A percentile compares a stretch with the other conserved stretches of the same genome.
Conservation (phyloP, 31 red algal genomes). For the Odonthalia washingtoniensis region DNA sequence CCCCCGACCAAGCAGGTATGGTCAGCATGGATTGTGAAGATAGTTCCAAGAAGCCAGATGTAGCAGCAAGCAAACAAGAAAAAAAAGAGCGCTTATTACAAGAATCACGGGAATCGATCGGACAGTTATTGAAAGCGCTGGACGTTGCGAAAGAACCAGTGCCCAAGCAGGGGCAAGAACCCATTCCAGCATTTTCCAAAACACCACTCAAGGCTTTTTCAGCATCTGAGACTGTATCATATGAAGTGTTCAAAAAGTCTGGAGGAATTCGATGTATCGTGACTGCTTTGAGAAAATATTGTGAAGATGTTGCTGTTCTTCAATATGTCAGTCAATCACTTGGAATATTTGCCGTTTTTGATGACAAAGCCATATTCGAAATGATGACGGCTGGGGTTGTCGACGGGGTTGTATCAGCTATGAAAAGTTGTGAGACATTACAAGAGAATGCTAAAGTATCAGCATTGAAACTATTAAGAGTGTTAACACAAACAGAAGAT, state of each 20-base stretch:
- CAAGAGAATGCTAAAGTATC: constrained; percentile 59
- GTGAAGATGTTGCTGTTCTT: constrained; percentile 48
- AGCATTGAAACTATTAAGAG: constrained; percentile 67
- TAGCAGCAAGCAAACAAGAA: too few relatives aligned
- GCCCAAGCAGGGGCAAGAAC: constrained; percentile 4
- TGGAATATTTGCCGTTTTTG: constrained; percentile 24
- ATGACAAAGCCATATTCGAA: constrained; percentile 31
- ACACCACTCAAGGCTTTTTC: constrained; percentile 72
- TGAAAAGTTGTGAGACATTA: not conserved
- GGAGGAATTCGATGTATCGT: constrained; percentile 70
- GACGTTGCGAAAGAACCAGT: constrained; percentile 41
- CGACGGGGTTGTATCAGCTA: constrained; percentile 44
- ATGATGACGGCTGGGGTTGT: constrained; percentile 58
- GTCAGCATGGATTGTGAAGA: not conserved
- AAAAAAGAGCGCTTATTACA: constrained; percentile 33
- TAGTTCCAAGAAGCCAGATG: not conserved
- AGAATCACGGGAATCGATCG: constrained; percentile 54
- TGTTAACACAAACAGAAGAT: constrained; percentile 69
- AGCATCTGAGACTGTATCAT: constrained; percentile 57
- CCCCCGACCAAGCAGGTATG: too few relatives aligned
- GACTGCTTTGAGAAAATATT: constrained; percentile 64
- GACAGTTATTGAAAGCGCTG: constrained; percentile 53
- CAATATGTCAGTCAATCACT: constrained; percentile 53
- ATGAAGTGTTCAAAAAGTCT: constrained; percentile 68
- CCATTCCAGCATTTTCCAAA: constrained; percentile 53